Evolutionary conservation across 2,329 filamentous ascomycete species (phyloP), one percentile per base, ranked within the genome.

Genomic region (Curvularia lunata): DNA sequence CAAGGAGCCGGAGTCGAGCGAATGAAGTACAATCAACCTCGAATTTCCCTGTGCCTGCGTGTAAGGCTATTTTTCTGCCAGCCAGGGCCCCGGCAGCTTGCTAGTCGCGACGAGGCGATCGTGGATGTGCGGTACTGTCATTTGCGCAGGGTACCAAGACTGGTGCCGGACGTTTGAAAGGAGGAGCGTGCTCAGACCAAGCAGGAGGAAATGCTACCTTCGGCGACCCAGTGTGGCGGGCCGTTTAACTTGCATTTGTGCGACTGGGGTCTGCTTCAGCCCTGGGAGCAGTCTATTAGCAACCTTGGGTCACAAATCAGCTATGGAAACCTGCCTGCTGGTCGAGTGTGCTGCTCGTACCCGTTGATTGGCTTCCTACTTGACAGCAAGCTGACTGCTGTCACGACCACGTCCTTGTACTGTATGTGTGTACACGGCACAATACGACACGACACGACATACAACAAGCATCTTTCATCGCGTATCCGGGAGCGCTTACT

Each of bases 111-210:
- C 62, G 66, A 65, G 59, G 56, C 66, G 65, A 63, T 69, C 58
- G 58, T 58, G 56, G 56, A 46, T 55, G 50, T 58, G 43, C 58
- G 65, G 69, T 70, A 74, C 71, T 74, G 65, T 74, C 70, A 75
- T 76, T 72, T 72, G 70, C 67, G 64, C 66, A 71, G 68, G 66
- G 64, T 65, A 63, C 62, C 21, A 58, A 56, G 60, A 54, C 55
- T 62, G 61, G 62, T 63, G 53, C 58, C 57, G 59, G 63, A 53
- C 56, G 62, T 62, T 54, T 58, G 58, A 60, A 62, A 54, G 60
- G 67, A 57, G 58, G 57, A 64, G 54, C 54, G 56, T 59, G 64
- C 65, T 62, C 52, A 57, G 57, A 59, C 65, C 64, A 66, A 65
- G 25, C 25, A 27, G 59, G 64, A 45, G 53, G 27, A 51, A 54